Base-by-base conservation (phyloP, 495 filamentous ascomycete genomes). In the Aspergillus taichungensis region DNA sequence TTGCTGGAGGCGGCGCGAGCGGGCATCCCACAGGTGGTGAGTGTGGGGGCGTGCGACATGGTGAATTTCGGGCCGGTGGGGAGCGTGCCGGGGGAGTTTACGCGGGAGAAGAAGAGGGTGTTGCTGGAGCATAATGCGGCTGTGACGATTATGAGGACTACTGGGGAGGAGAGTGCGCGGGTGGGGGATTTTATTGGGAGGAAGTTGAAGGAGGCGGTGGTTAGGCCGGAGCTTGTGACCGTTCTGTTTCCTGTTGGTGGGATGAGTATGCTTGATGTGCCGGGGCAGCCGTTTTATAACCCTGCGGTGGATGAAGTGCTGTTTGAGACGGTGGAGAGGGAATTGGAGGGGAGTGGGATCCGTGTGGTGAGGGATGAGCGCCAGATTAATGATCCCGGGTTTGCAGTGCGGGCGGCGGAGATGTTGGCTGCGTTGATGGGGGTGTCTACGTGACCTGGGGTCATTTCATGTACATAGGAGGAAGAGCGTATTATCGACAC, bases 41-140 rank as follows among this genome's bases (percentile, higher is more conserved):
- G 72, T 42, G 60, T 84, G 6, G 83, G 83, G 0, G 83, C 83
- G 0, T 67, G 71, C 6, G 83, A 87, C 44, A 85, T 86, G 73
- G 73, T 78, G 6, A 85, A 85, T 49, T 86, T 85, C 51, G 83
- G 83, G 0, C 66, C 74, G 0, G 55, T 30, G 10, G 57, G 66
- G 0, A 79, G 68, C 0, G 64, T 87, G 6, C 83, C 83, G 0
- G 53, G 65, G 34, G 47, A 58, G 37, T 78, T 66, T 51, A 3
- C 46, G 6, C 51, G 47, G 5, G 60, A 80, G 34, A 61, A 61
- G n/a, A 55, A 24, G 18, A 24, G 18, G 18, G 18, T 24, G 18
- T 24, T 84, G 8, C 72, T 74, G 48, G 76, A 74, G 57, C 83
- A 87, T 54, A 85, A 85, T 54, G 66, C 77, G 1, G 70, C 66